A percentile compares a stretch with the other conserved stretches of the same genome.
Evolutionary conservation across 192 early-diverging fungal species (phyloP).

Genomic region (Coemansia sp.): DNA sequence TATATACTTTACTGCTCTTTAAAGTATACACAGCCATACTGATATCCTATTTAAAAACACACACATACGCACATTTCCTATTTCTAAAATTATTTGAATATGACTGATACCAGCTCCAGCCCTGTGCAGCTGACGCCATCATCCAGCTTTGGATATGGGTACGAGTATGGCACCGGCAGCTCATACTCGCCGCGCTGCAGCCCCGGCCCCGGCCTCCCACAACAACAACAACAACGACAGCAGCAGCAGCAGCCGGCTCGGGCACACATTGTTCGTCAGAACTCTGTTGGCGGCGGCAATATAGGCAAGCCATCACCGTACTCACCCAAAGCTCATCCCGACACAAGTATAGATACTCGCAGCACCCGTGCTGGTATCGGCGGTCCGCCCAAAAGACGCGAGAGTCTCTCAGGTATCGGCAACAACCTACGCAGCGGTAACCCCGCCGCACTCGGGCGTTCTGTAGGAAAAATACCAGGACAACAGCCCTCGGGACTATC

Average conservation of each 20-base stretch:
- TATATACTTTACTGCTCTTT: neutral
- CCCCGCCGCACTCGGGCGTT: slow-evolving; percentile 25
- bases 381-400: slow-evolving; percentile 31
- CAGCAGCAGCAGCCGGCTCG: too few species aligned
- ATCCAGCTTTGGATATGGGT: neutral
- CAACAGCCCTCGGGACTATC: slow-evolving; percentile 11
- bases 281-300: neutral
- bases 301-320: slow-evolving; percentile 19
- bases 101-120: slow-evolving; percentile 10
- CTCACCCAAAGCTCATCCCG: slow-evolving; percentile 4
- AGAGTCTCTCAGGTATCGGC: slow-evolving; percentile 45
- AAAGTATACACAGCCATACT: neutral
- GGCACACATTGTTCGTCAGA: neutral
- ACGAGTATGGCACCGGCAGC: too few species aligned
- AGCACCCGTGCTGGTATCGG: slow-evolving; percentile 21
- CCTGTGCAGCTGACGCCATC: neutral
- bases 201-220: too few species aligned
- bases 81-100: neutral
- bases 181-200: too few species aligned
- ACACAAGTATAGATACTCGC: neutral
- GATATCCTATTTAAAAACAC: neutral
- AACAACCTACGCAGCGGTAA: slow-evolving; percentile 39
- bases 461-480: slow-evolving; percentile 12
- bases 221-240: neutral
- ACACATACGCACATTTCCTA: neutral